Conservation (phyloP, 345 rosid species). For the Pistacia vera region DNA sequence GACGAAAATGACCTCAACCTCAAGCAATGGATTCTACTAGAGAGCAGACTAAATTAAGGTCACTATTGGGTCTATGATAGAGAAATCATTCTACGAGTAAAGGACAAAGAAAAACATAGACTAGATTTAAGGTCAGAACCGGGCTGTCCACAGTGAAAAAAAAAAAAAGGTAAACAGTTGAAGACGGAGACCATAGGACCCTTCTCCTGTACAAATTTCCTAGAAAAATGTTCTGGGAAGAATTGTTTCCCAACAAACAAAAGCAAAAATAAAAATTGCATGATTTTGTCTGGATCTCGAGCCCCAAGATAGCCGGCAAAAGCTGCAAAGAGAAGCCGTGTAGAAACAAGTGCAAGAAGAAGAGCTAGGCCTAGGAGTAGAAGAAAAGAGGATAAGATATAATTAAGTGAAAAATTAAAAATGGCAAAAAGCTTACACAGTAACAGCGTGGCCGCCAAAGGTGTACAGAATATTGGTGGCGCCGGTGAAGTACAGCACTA, state of each 20-base stretch:
- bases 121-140: slow-evolving; percentile 4
- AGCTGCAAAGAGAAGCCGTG: slow-evolving; percentile 87
- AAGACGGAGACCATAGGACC: not conserved
- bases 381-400: not conserved
- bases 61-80: slow-evolving; percentile 15
- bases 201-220: slow-evolving; percentile 28
- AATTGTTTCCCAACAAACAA: slow-evolving; percentile 22
- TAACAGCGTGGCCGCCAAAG: slow-evolving; percentile 98
- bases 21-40: not conserved
- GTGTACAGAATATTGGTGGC: slow-evolving; percentile 98
- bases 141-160: slow-evolving; percentile 17
- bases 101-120: slow-evolving; percentile 29
- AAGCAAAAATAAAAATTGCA: slow-evolving; percentile 16
- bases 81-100: slow-evolving; percentile 17
- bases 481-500: slow-evolving; percentile 96
- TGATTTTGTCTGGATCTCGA: slow-evolving; percentile 53
- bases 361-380: not conserved
- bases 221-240: slow-evolving; percentile 8
- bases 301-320: slow-evolving; percentile 68
- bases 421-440: slow-evolving; percentile 68
- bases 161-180: not conserved
- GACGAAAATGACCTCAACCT: slow-evolving; percentile 20
- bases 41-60: not conserved
- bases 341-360: slow-evolving; percentile 36
- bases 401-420: not conserved